Evolutionary conservation across 2,329 filamentous ascomycete species (phyloP).

Genomic region (Colletotrichum sidae): DNA sequence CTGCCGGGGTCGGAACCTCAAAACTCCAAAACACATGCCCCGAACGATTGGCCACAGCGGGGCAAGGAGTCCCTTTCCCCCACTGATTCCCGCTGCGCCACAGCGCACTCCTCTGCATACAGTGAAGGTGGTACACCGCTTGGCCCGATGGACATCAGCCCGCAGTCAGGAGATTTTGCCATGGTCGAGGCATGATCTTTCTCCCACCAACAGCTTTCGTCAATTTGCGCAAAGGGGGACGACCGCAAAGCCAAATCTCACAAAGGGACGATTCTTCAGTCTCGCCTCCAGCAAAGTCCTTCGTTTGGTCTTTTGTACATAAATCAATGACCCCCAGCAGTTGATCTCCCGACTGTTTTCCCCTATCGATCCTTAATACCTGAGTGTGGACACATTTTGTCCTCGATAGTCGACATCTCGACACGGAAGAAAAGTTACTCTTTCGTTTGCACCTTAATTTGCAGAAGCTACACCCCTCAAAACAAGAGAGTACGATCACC

Average conservation of each 20-base stretch:
- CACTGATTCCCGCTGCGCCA: conserved; percentile 37
- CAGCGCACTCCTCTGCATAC: conserved; percentile 2
- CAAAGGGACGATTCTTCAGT: conserved; percentile 3
- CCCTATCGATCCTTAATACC: too few species aligned
- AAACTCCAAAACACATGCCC: conserved; percentile 19
- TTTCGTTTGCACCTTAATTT: too few species aligned
- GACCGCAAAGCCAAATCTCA: conserved; percentile 7
- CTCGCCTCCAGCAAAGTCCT: neutral
- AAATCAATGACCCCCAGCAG: conserved; percentile 20
- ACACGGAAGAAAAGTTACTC: too few species aligned
- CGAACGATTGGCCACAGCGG: conserved; percentile 35
- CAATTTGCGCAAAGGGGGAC: conserved; percentile 17
- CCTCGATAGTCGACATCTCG: neutral
- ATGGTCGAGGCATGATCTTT: conserved; percentile 34
- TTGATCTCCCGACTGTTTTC: neutral
- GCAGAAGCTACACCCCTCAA: neutral
- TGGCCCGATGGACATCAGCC: conserved; percentile 19
- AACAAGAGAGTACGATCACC: conserved; percentile 10
- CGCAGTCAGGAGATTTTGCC: conserved; percentile 37
- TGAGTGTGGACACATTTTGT: neutral
- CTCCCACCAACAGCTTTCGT: conserved; percentile 28
- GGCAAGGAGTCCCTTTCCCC: conserved; percentile 21
- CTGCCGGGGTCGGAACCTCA: too few species aligned
- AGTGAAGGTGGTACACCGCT: conserved; percentile 20
- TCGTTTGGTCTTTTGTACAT: neutral